Evolutionary conservation across 2,329 filamentous ascomycete genomes (phyloP).

Genomic region (Purpureocillium takamizusanense): DNA sequence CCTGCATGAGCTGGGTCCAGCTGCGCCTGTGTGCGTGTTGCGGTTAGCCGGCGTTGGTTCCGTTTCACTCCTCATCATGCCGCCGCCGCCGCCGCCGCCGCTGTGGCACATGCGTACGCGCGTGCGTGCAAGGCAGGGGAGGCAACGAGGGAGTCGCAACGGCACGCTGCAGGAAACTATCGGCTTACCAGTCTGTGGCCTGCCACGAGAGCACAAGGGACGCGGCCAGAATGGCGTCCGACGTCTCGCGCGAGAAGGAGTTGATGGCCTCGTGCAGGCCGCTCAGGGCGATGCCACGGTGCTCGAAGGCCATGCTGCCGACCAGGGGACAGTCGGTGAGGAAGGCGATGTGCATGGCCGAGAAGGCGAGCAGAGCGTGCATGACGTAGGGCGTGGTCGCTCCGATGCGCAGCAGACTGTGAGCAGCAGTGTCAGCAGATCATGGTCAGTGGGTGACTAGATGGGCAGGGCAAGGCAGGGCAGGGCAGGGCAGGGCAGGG

Average conservation of each 20-base stretch:
- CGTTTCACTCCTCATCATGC: no score
- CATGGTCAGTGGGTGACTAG: no score
- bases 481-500: no score
- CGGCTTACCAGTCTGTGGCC: constrained; percentile 79
- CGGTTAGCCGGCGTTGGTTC: constrained; percentile 11
- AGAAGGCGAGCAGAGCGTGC: constrained; percentile 85
- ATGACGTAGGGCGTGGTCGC: constrained; percentile 81
- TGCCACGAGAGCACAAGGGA: constrained; percentile 94
- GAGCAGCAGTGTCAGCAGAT: not conserved
- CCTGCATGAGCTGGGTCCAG: constrained; percentile 89
- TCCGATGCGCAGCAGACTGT: constrained; percentile 61
- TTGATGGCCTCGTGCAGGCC: constrained; percentile 83
- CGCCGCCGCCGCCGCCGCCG: no score
- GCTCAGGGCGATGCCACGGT: constrained; percentile 76
- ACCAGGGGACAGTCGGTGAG: constrained; percentile 78
- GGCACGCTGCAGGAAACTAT: constrained; percentile 1
- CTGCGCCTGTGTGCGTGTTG: constrained; percentile 60
- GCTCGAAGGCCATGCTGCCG: constrained; percentile 80
- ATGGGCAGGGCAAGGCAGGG: no score
- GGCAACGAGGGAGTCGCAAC: no score
- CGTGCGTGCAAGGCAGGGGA: no score
- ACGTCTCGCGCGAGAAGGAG: constrained; percentile 75
- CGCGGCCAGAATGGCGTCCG: constrained; percentile 83
- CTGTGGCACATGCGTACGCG: no score
- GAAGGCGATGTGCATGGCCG: constrained; percentile 90